Conservation (phyloP, 2,329 filamentous ascomycete genomes). For the Pestalotiopsis sp. region DNA sequence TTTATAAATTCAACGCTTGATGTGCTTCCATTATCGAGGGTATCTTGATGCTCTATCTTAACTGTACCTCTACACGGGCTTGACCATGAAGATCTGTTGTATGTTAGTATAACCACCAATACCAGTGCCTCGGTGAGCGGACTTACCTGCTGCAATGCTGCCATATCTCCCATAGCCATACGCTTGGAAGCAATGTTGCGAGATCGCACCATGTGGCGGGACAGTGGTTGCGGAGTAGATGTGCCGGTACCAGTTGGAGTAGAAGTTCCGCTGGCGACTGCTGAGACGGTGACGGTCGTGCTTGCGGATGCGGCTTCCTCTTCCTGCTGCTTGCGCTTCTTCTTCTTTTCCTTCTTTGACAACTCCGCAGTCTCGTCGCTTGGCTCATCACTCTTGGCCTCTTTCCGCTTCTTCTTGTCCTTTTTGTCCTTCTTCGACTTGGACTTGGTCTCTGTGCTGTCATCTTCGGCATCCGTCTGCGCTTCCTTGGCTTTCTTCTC, state of each 20-base stretch:
- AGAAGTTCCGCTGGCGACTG: conserved; percentile 35
- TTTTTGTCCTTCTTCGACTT: conserved; percentile 29
- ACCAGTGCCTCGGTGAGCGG: not conserved
- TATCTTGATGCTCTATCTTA: conserved; percentile 9
- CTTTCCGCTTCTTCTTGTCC: conserved; percentile 11
- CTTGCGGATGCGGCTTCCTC: conserved; percentile 29
- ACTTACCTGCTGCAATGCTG: conserved; percentile 82
- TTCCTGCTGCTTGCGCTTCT: conserved; percentile 51
- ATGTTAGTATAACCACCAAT: conserved; percentile 20
- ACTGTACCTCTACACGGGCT: conserved; percentile 27
- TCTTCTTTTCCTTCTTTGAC: conserved; percentile 39
- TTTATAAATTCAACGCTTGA: not conserved
- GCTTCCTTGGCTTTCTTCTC: conserved; percentile 30
- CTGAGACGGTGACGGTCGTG: conserved; percentile 16
- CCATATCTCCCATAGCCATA: conserved; percentile 78
- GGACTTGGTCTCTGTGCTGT: conserved; percentile 33
- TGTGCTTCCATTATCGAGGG: not conserved
- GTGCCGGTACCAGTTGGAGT: conserved; percentile 45
- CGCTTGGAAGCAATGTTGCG: conserved; percentile 89
- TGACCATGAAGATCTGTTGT: conserved; percentile 36
- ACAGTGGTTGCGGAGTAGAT: conserved; percentile 50
- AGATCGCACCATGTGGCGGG: conserved; percentile 75
- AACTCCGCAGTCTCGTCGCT: not conserved
- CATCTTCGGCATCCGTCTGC: conserved; percentile 29
- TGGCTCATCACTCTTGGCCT: not conserved